These are phyloP conservation scores for Backusella psychrophila DNA, from an alignment of 192 early-diverging fungal species.

Conservation along the genomic window DNA sequence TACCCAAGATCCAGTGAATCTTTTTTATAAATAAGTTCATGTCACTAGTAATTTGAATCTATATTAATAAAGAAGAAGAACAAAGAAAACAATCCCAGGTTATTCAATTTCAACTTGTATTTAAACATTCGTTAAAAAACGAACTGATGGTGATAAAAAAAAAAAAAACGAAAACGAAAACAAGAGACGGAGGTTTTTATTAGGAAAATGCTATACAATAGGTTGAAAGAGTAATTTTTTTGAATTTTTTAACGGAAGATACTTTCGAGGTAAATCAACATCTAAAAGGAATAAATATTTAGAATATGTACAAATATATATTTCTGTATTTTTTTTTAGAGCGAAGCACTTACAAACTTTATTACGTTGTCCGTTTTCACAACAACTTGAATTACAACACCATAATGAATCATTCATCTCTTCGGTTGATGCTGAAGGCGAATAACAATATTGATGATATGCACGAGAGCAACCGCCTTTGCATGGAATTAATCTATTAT, in stretches of 20 bases:
- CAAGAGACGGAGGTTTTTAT: background rate
- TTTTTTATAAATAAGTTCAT: background rate
- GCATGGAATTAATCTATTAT: conserved; percentile 11
- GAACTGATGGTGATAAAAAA: background rate
- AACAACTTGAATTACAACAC: conserved; percentile 17
- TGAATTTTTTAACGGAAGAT: conserved; percentile 19
- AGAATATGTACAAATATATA: background rate
- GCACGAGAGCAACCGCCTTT: conserved; percentile 24
- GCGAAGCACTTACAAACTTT: conserved; percentile 9
- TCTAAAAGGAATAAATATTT: conserved; percentile 3
- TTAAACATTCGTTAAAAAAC: background rate
- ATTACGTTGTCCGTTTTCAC: conserved; percentile 7
- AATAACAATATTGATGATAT: conserved; percentile 15
- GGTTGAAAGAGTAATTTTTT: conserved; percentile 3
- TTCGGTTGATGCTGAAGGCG: background rate
- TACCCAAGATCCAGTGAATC: background rate
- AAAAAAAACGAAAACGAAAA: background rate
- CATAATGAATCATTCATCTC: background rate
- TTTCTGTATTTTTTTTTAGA: background rate
- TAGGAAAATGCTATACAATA: background rate
- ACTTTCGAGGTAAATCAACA: conserved; percentile 29
- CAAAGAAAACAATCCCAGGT: background rate
- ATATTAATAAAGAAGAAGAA: background rate
- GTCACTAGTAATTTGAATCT: background rate
- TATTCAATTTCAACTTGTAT: background rate